Evolutionary conservation across 2,329 filamentous ascomycete species (phyloP).

Genomic region (Aspergillus uvarum): DNA sequence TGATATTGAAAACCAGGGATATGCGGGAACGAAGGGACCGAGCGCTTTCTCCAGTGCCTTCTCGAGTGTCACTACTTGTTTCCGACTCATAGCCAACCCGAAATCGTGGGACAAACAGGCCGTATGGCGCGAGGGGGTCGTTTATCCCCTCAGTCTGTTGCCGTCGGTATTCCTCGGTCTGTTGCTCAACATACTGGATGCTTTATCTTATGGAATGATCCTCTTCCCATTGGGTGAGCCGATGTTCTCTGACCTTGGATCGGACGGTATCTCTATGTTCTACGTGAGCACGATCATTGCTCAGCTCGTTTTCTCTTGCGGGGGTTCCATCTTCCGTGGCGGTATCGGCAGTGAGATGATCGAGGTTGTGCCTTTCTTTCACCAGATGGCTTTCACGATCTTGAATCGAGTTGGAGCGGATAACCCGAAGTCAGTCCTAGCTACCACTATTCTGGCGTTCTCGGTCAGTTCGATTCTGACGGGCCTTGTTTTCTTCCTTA

Average conservation of each 20-base stretch:
- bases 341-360: constrained; percentile 97
- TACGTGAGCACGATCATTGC: constrained; percentile 97
- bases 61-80: constrained; percentile 22
- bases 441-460: constrained; percentile 90
- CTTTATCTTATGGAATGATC: constrained; percentile 94
- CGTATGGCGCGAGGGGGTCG: constrained; percentile 63
- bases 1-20: constrained; percentile 34
- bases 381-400: constrained; percentile 95
- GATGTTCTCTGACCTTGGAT: constrained; percentile 80
- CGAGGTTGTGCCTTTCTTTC: constrained; percentile 97
- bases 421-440: constrained; percentile 80
- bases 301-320: constrained; percentile 81
- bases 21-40: constrained; percentile 10
- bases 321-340: constrained; percentile 83
- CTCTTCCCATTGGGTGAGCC: constrained; percentile 87
- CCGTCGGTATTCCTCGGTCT: constrained; percentile 87
- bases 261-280: constrained; percentile 96
- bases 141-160: constrained; percentile 68
- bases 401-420: constrained; percentile 74
- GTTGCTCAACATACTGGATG: constrained; percentile 89
- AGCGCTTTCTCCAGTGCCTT: constrained; percentile 18
- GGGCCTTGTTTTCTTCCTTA: constrained; percentile 84
- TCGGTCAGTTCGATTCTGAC: constrained; percentile 88
- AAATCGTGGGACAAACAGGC: constrained; percentile 69
- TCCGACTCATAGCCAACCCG: constrained; percentile 54